Conservation (phyloP, 148 eudicot species). For the Rhododendron mucronatum region DNA sequence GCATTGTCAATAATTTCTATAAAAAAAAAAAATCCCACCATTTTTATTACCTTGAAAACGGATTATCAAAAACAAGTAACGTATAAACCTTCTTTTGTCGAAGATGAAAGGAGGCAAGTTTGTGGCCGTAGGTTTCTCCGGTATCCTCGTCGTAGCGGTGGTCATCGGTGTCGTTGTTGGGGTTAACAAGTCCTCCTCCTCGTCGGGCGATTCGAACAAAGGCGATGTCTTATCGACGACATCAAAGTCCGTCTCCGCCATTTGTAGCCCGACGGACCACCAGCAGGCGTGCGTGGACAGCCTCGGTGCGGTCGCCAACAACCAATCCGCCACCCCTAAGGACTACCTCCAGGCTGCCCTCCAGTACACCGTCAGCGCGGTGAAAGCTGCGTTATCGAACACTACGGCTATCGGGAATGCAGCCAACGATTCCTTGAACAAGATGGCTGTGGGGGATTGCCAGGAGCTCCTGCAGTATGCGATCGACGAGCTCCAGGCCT, state of each 20-base stretch:
- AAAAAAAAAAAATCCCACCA: background rate
- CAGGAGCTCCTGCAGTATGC: constrained; percentile 44
- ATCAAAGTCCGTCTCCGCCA: constrained; percentile 33
- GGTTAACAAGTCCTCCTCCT: background rate
- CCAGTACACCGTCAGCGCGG: constrained; percentile 25
- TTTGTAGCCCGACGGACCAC: constrained; percentile 47
- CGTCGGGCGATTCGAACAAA: background rate
- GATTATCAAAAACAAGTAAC: background rate
- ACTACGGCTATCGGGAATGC: constrained; percentile 11
- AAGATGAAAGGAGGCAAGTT: constrained; percentile 35
- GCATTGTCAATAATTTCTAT: background rate
- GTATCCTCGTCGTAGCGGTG: constrained; percentile 33
- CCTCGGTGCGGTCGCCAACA: constrained; percentile 26
- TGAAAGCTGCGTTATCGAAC: constrained; percentile 18
- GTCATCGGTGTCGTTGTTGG: constrained; percentile 26
- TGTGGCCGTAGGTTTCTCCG: constrained; percentile 29
- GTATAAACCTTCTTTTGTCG: background rate
- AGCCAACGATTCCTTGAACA: constrained; percentile 21
- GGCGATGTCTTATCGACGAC: constrained; percentile 16
- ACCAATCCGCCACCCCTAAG: constrained; percentile 38
- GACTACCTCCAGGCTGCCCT: constrained; percentile 39
- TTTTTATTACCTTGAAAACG: background rate
- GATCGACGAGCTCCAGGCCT: constrained; percentile 30
- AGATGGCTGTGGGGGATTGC: constrained; percentile 53
- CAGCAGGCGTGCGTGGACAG: constrained; percentile 41